Conservation (phyloP, 2,329 filamentous ascomycete genomes). For the Phaeoacremonium minimum region DNA sequence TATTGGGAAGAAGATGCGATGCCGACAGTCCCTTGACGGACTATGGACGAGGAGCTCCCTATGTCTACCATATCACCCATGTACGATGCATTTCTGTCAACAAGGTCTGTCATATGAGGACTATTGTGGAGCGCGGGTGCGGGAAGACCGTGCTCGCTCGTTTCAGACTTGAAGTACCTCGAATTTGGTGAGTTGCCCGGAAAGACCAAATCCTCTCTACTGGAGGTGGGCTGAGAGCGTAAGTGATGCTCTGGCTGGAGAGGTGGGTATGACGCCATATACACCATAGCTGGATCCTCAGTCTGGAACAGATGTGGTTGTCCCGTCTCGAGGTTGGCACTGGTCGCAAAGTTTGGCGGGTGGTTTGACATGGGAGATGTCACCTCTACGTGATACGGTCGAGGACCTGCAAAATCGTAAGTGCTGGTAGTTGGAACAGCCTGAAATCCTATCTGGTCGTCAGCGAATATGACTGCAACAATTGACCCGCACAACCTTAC, state of each 20-base stretch:
- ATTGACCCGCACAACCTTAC: no score
- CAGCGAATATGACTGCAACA: no score
- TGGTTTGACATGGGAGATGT: not conserved
- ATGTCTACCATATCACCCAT: not conserved
- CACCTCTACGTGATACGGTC: not conserved
- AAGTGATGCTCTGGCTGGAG: conserved; percentile 6
- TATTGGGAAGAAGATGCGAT: not conserved
- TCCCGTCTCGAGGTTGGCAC: not conserved
- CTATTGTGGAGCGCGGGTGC: not conserved
- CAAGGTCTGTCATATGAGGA: not conserved
- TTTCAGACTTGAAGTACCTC: conserved; percentile 18
- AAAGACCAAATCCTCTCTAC: conserved; percentile 36
- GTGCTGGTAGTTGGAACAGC: conserved; percentile 18
- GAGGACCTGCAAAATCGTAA: conserved; percentile 16
- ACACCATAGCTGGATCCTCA: conserved; percentile 10
- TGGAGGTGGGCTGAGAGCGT: conserved; percentile 14
- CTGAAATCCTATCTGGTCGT: conserved; percentile 33
- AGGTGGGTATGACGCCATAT: conserved; percentile 5
- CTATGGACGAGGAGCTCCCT: not conserved
- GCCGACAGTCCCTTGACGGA: not conserved
- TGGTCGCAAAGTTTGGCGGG: not conserved
- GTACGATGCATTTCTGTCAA: not conserved
- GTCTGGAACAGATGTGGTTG: conserved; percentile 3
- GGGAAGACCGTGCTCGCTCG: conserved; percentile 9
- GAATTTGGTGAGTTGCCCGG: conserved; percentile 17